Base-by-base conservation (phyloP, 2,329 filamentous ascomycete genomes). In the Didymella pinodella region DNA sequence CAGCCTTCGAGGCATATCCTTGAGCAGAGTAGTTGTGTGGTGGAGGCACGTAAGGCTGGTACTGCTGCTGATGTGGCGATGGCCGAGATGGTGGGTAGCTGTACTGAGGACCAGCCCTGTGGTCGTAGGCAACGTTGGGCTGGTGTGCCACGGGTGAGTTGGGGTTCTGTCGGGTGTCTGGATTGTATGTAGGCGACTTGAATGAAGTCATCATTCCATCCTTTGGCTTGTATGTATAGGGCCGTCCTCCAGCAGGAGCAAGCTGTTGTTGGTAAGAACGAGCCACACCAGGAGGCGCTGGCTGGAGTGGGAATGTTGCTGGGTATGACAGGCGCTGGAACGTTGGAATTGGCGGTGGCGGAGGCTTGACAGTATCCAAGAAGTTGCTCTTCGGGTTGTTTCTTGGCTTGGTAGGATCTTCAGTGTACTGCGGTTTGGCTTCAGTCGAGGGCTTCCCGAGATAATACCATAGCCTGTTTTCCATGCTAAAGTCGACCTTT, bases 381-480 rank as follows among this genome's bases (percentile, higher is more conserved):
- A 90, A 93, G 72, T 90, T 90, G 65, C 87, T 88, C 77, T 85
- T 88, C 2, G 83, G 79, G 59, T 92, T 91, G 75, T 92, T 84
- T 45, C 80, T 80, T n/a, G 78, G 83, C 57, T 81, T 82, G 58
- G 78, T 80, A 43, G 85, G 86, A 77, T 96, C 88, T 69, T 95
- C 91, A 4, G 93, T 96, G 78, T 95, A 99, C 75, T 96, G 92
- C 26, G 93, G 89, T 76, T 89, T 93, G 53, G 92, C 90, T 72
- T 98, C 94, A 7, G 94, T 97, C 22, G 94, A 98, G 20, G 85
- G 86, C 74, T 87, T 87, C 31, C 92, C 92, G 60, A 99, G 84
- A 75, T 97, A 98, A 79, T 92, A 86, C 92, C 93, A 98, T 18
- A 97, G 77, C 73, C 91, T 89, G 61, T 94, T 86, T 16, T 88